Evolutionary conservation across 495 filamentous ascomycete species (phyloP).

Genomic region (Endocarpon pusillum): DNA sequence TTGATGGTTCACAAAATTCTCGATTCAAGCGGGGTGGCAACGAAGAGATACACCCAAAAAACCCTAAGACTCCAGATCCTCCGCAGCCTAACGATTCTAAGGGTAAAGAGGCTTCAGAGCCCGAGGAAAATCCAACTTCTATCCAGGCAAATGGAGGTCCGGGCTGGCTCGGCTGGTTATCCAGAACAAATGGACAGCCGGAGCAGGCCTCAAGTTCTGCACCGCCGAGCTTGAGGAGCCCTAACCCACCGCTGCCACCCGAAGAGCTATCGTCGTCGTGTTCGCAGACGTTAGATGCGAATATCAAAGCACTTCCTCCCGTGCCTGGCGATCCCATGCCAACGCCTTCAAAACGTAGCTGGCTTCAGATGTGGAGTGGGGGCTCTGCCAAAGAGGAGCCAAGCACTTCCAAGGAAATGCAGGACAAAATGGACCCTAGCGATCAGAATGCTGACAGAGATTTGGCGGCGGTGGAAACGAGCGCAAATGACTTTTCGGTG

Average conservation of each 20-base stretch:
- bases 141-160: background rate
- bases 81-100: constrained; percentile 10
- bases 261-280: too few species aligned
- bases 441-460: constrained; percentile 7
- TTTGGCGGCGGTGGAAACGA: too few species aligned
- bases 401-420: constrained; percentile 11
- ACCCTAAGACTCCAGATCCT: constrained; percentile 10
- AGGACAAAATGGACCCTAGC: constrained; percentile 10
- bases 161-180: constrained; percentile 12
- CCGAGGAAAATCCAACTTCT: background rate
- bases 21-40: too few species aligned
- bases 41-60: too few species aligned
- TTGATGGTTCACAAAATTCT: too few species aligned
- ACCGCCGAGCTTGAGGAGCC: too few species aligned
- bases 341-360: constrained; percentile 22
- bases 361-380: constrained; percentile 34
- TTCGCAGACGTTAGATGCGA: too few species aligned
- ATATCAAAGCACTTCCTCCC: too few species aligned
- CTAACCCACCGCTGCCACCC: too few species aligned
- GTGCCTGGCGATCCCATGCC: too few species aligned
- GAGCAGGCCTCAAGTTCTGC: background rate
- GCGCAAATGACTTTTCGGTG: too few species aligned
- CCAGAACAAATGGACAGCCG: constrained; percentile 2
- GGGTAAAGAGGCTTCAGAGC: constrained; percentile 3
- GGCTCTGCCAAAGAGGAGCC: constrained; percentile 14